Conservation (phyloP, 164 flowering plant genomes). For the Hamamelis virginiana region DNA sequence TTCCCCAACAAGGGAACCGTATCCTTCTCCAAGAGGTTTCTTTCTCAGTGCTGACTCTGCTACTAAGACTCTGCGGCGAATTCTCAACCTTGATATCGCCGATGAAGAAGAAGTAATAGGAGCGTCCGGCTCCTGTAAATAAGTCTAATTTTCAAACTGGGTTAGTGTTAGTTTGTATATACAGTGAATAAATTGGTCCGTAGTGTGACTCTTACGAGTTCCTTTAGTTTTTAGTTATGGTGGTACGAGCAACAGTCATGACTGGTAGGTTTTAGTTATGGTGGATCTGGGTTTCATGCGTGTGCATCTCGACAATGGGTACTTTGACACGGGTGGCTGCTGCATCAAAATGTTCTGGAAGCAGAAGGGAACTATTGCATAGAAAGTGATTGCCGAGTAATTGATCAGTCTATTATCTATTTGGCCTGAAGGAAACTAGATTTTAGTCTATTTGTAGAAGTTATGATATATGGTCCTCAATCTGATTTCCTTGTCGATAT, state of each 20-base stretch:
- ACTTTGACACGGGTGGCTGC: slow-evolving; percentile 8
- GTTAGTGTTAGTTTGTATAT: slow-evolving; percentile 46
- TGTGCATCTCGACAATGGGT: not conserved
- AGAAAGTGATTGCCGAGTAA: not conserved
- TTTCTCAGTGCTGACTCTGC: slow-evolving; percentile 61
- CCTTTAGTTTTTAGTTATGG: slow-evolving; percentile 20
- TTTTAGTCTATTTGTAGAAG: slow-evolving; percentile 4
- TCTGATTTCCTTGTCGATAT: slow-evolving; percentile 3
- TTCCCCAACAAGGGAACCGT: slow-evolving; percentile 68
- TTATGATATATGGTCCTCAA: slow-evolving; percentile 3
- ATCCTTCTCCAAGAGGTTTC: slow-evolving; percentile 21
- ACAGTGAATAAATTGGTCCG: slow-evolving; percentile 37
- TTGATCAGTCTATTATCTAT: slow-evolving; percentile 2
- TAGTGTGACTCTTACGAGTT: slow-evolving; percentile 10
- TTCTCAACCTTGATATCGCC: slow-evolving; percentile 70
- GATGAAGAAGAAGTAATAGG: slow-evolving; percentile 46
- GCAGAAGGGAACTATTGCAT: not conserved
- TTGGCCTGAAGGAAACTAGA: slow-evolving; percentile 9
- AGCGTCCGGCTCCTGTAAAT: slow-evolving; percentile 43
- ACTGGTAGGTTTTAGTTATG: too few species aligned
- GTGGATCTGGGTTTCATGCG: not conserved
- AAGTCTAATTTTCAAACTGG: slow-evolving; percentile 21
- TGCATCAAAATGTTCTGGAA: not conserved
- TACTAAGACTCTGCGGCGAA: slow-evolving; percentile 83
- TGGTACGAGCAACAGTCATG: slow-evolving; percentile 1